Base-by-base conservation (phyloP, 2,329 filamentous ascomycete genomes). In the Penicillium sp. region DNA sequence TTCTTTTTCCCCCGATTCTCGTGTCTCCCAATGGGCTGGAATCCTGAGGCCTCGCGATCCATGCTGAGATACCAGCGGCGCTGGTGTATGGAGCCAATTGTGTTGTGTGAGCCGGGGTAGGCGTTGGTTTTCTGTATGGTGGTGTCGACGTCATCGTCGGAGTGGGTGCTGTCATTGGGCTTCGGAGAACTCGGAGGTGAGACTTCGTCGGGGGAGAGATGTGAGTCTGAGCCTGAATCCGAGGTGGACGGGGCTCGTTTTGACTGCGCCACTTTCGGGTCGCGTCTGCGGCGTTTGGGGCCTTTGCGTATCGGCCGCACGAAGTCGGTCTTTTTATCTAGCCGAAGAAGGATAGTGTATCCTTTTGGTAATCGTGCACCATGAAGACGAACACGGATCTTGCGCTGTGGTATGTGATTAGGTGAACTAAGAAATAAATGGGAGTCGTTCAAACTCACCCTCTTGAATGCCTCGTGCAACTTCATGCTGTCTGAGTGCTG, bases 11-110 rank as follows among this genome's bases (percentile, higher is more conserved):
- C 48, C n/a, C 6, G 38, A 24, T n/a, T 45, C 43, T 33, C 26
- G 46, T 42, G 24, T 51, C 50, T 26, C 36, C 49, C 26, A 56
- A 56, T 66, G 1, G 34, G 36, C 10, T 56, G 42, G 50, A 89
- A 87, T 4, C 85, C 85, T 45, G 80, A 84, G 4, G 76, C 79
- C 24, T 64, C 66, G 12, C 83, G 76, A 62, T 89, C 86, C 1
- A 89, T 73, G 10, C 81, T 81, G 16, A 88, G 62, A 53, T 82
- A 87, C 87, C 85, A 89, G 39, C 77, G 76, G 5, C 86, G 78
- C 66, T 89, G 85, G 60, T 89, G 81, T 4, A 89, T 74, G 34
- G 85, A 88, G 6, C 81, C 83, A 38, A 89, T 85, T 2, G 77
- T 81, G 61, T 89, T 89, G 1, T 63, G 75, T 0, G 87, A 84